Conservation (phyloP, 2,329 filamentous ascomycete species). For the Ophiostoma australiae region DNA sequence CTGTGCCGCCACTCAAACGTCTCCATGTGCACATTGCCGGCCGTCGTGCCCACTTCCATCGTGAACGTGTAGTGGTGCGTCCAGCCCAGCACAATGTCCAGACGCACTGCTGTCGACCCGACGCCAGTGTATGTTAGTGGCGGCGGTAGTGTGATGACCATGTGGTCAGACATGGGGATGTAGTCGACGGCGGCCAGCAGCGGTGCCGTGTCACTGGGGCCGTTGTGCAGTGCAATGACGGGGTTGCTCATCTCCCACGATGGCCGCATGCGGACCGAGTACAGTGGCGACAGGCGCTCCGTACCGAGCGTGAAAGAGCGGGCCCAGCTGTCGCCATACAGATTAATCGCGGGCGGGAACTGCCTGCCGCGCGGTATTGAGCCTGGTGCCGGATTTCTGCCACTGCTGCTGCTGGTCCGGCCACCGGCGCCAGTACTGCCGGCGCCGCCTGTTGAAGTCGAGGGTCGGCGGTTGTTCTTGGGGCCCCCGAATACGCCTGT, state of each 20-base stretch:
- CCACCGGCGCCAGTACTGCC: neutral
- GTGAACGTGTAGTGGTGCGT: constrained; percentile 33
- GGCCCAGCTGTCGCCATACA: constrained; percentile 31
- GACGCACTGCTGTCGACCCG: constrained; percentile 23
- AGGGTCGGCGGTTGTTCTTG: neutral
- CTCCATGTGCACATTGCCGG: constrained; percentile 31
- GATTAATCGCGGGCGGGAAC: constrained; percentile 35
- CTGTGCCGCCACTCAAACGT: constrained; percentile 43
- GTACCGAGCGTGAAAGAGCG: constrained; percentile 32
- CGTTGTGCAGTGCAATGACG: constrained; percentile 36
- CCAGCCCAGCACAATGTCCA: constrained; percentile 24
- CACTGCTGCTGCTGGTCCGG: neutral
- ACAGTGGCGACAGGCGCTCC: constrained; percentile 34
- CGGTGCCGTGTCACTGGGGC: constrained; percentile 31
- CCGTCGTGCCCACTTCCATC: constrained; percentile 34
- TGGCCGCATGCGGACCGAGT: constrained; percentile 33
- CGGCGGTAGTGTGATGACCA: constrained; percentile 34
- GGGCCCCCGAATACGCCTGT: neutral
- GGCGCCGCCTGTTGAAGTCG: neutral
- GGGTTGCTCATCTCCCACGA: constrained; percentile 30
- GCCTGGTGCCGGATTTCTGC: constrained; percentile 16
- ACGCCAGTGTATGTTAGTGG: constrained; percentile 27
- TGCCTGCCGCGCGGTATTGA: constrained; percentile 29
- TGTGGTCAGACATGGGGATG: constrained; percentile 22
- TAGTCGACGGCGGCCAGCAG: constrained; percentile 33